Evolutionary conservation across 129 eudicot genomes (phyloP).

Genomic region (Escallonia rubra): DNA sequence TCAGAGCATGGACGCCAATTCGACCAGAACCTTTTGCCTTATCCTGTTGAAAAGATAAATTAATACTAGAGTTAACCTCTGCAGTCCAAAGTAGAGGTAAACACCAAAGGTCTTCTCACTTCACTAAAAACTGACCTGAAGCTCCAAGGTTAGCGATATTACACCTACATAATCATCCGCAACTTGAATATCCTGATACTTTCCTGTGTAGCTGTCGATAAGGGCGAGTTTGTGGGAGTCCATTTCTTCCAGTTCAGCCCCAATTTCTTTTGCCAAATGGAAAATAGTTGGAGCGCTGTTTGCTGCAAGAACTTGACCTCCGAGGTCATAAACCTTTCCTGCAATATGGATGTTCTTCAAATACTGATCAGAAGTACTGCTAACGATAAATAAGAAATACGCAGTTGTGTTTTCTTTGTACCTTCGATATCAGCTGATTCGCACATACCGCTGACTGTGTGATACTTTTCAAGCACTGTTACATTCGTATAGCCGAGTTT

Average conservation of each 20-base stretch:
- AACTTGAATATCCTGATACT: slow-evolving; percentile 62
- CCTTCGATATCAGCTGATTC: slow-evolving; percentile 83
- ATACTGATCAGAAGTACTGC: too few relatives aligned
- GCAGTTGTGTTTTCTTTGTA: neutral
- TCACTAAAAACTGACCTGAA: slow-evolving; percentile 45
- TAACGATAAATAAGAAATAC: too few relatives aligned
- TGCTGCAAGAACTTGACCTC: slow-evolving; percentile 91
- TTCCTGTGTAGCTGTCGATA: slow-evolving; percentile 60
- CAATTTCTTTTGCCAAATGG: slow-evolving; percentile 65
- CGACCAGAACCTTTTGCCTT: slow-evolving; percentile 64
- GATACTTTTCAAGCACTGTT: slow-evolving; percentile 69
- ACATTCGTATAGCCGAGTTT: slow-evolving; percentile 73
- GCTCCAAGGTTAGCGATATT: slow-evolving; percentile 64
- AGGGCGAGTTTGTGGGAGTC: slow-evolving; percentile 71
- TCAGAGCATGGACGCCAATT: slow-evolving; percentile 74
- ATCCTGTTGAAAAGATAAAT: slow-evolving; percentile 35
- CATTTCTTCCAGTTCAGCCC: slow-evolving; percentile 57
- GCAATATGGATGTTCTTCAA: neutral
- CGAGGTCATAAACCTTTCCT: slow-evolving; percentile 82
- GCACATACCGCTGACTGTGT: slow-evolving; percentile 84
- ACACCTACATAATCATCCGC: slow-evolving; percentile 82
- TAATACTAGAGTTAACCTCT: neutral
- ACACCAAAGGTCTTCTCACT: too few relatives aligned
- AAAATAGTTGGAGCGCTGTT: slow-evolving; percentile 78
- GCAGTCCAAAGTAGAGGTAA: neutral